phyloP scores from a whole-genome alignment of 2,329 filamentous ascomycete genomes.

The Fusarium mundagurra region DNA sequence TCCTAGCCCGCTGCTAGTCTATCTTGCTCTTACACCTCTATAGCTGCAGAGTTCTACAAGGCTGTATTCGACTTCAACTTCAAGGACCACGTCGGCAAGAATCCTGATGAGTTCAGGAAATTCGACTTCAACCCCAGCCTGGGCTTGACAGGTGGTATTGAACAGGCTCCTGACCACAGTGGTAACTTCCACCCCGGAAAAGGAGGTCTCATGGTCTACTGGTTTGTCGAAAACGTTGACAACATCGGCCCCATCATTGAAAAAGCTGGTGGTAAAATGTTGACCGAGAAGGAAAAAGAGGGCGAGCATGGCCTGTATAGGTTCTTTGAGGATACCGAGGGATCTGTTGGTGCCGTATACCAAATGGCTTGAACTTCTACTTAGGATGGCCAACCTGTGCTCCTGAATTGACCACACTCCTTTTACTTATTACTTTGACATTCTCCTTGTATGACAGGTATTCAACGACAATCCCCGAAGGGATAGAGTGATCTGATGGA shows the following conservation, averaged over 20 bases:
- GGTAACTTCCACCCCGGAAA: conserved; percentile 40
- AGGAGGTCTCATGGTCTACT: conserved; percentile 43
- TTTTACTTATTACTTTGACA: neutral
- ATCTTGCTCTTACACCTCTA: neutral
- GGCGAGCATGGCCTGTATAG: conserved; percentile 42
- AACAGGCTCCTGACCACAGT: conserved; percentile 40
- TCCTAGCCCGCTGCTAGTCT: neutral
- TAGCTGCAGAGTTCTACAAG: conserved; percentile 45
- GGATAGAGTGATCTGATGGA: neutral
- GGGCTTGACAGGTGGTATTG: conserved; percentile 43
- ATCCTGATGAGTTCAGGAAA: conserved; percentile 28
- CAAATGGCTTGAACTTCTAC: conserved; percentile 31
- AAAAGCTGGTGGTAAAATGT: conserved; percentile 44
- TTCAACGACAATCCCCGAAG: neutral
- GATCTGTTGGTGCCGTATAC: conserved; percentile 45
- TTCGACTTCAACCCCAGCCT: conserved; percentile 46
- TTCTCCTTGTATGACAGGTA: neutral
- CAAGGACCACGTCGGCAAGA: conserved; percentile 23
- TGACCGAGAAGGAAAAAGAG: conserved; percentile 43
- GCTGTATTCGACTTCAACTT: conserved; percentile 43
- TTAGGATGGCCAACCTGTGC: neutral
- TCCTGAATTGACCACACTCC: neutral
- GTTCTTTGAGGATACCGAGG: conserved; percentile 47
- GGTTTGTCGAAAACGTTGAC: conserved; percentile 47
- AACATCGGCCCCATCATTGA: conserved; percentile 38